Evolutionary conservation across 2,329 filamentous ascomycete genomes (phyloP).

Genomic region (Grosmannia penicillata): DNA sequence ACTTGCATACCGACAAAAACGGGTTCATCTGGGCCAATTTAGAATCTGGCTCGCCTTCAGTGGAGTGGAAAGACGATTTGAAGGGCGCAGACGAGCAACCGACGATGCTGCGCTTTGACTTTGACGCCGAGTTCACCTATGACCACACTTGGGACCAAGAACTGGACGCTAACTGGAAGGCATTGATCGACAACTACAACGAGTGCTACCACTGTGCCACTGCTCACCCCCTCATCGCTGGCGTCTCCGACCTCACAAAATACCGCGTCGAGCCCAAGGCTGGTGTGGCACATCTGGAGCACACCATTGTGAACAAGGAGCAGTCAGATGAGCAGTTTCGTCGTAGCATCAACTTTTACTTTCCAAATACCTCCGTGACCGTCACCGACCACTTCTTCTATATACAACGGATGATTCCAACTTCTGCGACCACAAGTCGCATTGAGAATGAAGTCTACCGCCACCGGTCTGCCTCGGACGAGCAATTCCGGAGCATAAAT

Average conservation of each 20-base stretch:
- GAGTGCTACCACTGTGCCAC: constrained; percentile 33
- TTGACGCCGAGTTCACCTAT: constrained; percentile 11
- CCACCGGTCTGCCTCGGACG: constrained; percentile 28
- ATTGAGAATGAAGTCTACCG: constrained; percentile 38
- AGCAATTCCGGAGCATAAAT: constrained; percentile 29
- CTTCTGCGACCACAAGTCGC: constrained; percentile 23
- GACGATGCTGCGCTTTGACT: background rate
- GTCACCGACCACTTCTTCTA: constrained; percentile 31
- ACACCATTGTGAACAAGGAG: constrained; percentile 8
- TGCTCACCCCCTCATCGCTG: constrained; percentile 29
- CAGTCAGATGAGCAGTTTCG: constrained; percentile 5
- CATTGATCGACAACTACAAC: constrained; percentile 32
- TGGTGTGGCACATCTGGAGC: constrained; percentile 2
- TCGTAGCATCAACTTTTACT: constrained; percentile 22
- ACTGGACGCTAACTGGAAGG: constrained; percentile 24
- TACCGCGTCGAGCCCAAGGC: constrained; percentile 23
- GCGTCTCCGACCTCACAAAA: constrained; percentile 26
- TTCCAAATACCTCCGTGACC: constrained; percentile 23
- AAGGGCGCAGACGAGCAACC: constrained; percentile 4
- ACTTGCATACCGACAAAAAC: constrained; percentile 23
- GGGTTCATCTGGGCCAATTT: constrained; percentile 15
- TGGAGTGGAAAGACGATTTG: constrained; percentile 26
- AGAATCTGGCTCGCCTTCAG: constrained; percentile 22
- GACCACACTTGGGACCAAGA: constrained; percentile 15
- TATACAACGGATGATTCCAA: constrained; percentile 34